phyloP scores from a whole-genome alignment of 768 basidiomycete species.

The Tylopilus subfusipes region DNA sequence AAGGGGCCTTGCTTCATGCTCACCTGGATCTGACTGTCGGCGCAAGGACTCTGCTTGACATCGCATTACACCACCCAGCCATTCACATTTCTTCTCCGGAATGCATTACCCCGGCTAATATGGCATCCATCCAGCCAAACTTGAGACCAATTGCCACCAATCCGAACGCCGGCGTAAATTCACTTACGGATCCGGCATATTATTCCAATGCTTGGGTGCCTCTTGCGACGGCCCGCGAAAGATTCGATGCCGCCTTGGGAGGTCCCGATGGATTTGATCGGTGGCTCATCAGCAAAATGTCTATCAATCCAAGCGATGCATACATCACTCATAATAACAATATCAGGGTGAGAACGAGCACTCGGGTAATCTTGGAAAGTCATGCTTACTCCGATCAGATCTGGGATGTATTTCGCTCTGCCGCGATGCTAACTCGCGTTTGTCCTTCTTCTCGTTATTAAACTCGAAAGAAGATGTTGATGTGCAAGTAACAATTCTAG shows the following conservation, averaged over 20 bases:
- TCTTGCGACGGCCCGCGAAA: slow-evolving; percentile 48
- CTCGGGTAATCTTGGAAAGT: not conserved
- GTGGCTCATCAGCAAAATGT: slow-evolving; percentile 58
- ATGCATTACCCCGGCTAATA: slow-evolving; percentile 38
- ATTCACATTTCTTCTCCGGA: slow-evolving; percentile 55
- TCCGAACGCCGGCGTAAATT: slow-evolving; percentile 17
- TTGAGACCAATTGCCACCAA: slow-evolving; percentile 47
- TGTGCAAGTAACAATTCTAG: slow-evolving; percentile 18
- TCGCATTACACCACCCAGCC: slow-evolving; percentile 54
- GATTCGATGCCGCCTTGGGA: slow-evolving; percentile 49
- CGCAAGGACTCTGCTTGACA: slow-evolving; percentile 44
- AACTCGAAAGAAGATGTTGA: not conserved
- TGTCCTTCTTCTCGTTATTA: slow-evolving; percentile 9
- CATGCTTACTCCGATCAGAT: slow-evolving; percentile 43
- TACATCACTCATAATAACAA: slow-evolving; percentile 72
- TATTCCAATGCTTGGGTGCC: slow-evolving; percentile 50
- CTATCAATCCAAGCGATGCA: slow-evolving; percentile 67
- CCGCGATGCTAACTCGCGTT: slow-evolving; percentile 49
- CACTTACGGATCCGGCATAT: slow-evolving; percentile 41
- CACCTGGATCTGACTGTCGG: slow-evolving; percentile 77
- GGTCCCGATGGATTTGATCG: slow-evolving; percentile 65
- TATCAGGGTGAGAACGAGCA: slow-evolving; percentile 44
- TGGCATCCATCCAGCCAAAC: slow-evolving; percentile 47
- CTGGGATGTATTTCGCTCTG: slow-evolving; percentile 68
- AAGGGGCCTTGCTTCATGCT: slow-evolving; percentile 70